Evolutionary conservation across 495 filamentous ascomycete species (phyloP), one percentile per base, ranked within the genome.

Genomic region (Neurospora sp.): DNA sequence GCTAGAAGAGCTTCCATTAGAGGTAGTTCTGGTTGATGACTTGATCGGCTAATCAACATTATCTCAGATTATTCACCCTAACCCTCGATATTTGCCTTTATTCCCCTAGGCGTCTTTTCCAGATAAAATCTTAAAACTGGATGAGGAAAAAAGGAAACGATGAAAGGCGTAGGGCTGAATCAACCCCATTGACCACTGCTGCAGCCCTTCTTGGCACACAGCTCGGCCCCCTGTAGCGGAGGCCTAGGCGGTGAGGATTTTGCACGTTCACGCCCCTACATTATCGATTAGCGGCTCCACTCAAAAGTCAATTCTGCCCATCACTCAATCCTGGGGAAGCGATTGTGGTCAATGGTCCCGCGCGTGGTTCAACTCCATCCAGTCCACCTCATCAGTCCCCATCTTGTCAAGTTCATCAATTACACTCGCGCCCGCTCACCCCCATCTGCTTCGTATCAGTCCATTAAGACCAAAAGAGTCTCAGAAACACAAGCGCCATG

Each of bases 231-330:
- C 53, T 65, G 53, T 35, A 65, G 53, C 53, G 53, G 27, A 65
- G 27, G 53, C 53, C 6, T 31, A 18, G 53, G 53, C 53, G 53
- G 53, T 65, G 53, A 65, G 14, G 22, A 37, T 35, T 65, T 65
- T 35, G 53, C 53, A 16, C 12, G 22, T 35, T 18, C 53, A 65
- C 27, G 14, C 14, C 53, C 53, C 12, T 16, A 14, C 53, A 1
- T 65, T 45, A 39, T 5, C 45, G 31, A 47, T 42, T 44, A n/a
- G 10, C 65, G 10, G 75, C 76, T 70, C 78, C 78, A 73, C 78
- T 80, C 77, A 80, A 79, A 80, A 80, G 77, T 78, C 73, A 8
- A 65, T 65, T 65, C 53, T 65, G 53, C 53, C 53, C 53, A 65
- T 65, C 53, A 65, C 53, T 35, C 53, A 35, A 65, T 65, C 53